Evolutionary conservation across 805 yeast species (phyloP).

Genomic region (Candida rishiriensis): DNA sequence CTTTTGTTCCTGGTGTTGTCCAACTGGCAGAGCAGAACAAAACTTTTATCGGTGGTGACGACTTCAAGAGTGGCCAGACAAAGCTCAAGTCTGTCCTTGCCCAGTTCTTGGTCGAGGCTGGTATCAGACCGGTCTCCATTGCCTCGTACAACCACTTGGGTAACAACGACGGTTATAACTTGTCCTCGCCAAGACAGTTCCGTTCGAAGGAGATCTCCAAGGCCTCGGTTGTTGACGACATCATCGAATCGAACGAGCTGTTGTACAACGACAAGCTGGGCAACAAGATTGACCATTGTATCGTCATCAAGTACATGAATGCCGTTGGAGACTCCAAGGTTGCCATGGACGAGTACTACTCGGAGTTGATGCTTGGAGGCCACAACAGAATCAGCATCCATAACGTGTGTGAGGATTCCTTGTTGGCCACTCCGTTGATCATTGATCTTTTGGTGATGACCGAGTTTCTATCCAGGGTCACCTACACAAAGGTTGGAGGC

Average conservation of each 20-base stretch:
- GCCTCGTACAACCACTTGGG: slow-evolving; percentile 97
- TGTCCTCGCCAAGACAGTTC: slow-evolving; percentile 89
- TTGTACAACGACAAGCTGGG: slow-evolving; percentile 80
- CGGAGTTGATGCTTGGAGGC: slow-evolving; percentile 96
- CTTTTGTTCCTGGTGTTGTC: slow-evolving; percentile 92
- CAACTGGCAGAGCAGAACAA: slow-evolving; percentile 77
- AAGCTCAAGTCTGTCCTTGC: slow-evolving; percentile 95
- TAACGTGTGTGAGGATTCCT: slow-evolving; percentile 94
- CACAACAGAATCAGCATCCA: slow-evolving; percentile 92
- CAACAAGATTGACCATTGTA: slow-evolving; percentile 82
- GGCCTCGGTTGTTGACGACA: slow-evolving; percentile 89
- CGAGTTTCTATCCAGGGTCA: slow-evolving; percentile 84
- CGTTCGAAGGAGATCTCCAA: slow-evolving; percentile 93
- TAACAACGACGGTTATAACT: slow-evolving; percentile 91
- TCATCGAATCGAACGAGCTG: slow-evolving; percentile 81
- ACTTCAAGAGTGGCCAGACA: slow-evolving; percentile 95
- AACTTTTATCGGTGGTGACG: slow-evolving; percentile 92
- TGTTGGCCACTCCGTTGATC: slow-evolving; percentile 91
- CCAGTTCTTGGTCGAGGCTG: slow-evolving; percentile 94
- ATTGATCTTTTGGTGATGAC: slow-evolving; percentile 87
- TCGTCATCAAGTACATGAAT: slow-evolving; percentile 88
- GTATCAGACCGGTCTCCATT: slow-evolving; percentile 89
- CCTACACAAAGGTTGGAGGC: slow-evolving; percentile 54
- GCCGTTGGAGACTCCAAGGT: slow-evolving; percentile 97
- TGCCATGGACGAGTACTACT: slow-evolving; percentile 97